These are phyloP conservation scores for Malassezia yamatoensis DNA, from an alignment of 1,284 basidiomycete genomes.

Conservation along the genomic window DNA sequence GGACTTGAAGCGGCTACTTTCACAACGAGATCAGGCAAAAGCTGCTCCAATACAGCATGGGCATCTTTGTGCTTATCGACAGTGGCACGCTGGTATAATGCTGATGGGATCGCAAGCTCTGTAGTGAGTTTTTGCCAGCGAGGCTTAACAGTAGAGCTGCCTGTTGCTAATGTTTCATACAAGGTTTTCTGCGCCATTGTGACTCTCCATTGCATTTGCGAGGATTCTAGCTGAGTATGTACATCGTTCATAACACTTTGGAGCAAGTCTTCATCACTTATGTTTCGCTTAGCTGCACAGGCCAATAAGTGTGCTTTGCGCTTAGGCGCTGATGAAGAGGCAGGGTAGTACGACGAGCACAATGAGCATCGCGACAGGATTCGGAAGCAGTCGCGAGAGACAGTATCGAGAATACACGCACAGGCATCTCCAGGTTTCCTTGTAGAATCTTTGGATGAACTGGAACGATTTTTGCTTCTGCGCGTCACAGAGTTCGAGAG, in stretches of 20 bases:
- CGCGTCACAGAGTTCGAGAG: too few species aligned
- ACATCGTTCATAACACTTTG: neutral
- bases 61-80: too few species aligned
- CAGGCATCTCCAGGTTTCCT: too few species aligned
- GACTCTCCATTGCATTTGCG: neutral
- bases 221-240: neutral
- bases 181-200: conserved; percentile 1
- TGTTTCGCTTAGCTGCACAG: neutral
- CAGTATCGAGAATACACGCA: neutral
- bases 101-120: too few species aligned
- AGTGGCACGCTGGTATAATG: too few species aligned
- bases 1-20: too few species aligned
- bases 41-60: too few species aligned
- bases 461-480: too few species aligned
- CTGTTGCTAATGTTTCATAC: neutral
- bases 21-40: too few species aligned
- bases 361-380: conserved; percentile 7
- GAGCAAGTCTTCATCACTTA: neutral
- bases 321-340: neutral
- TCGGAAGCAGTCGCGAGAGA: conserved; percentile 1
- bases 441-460: too few species aligned
- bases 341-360: conserved; percentile 5
- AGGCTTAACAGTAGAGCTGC: too few species aligned
- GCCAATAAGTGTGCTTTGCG: conserved; percentile 7
- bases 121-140: too few species aligned